Base-by-base conservation (phyloP, 208 protist genomes). In the Wallacemonas sp. region DNA sequence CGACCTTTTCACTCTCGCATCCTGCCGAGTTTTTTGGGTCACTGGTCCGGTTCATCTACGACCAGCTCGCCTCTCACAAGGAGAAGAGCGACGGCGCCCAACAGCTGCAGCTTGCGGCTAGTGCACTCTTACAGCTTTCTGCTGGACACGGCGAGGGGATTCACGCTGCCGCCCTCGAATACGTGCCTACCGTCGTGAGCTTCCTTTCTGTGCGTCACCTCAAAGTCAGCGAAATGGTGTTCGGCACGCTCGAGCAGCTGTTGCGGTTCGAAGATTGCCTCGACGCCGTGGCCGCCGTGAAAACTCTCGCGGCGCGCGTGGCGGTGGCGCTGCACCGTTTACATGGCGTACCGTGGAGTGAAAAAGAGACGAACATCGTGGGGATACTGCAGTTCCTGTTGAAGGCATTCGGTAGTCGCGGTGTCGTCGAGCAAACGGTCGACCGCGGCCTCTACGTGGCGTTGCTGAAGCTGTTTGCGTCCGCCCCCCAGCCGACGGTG, bases 401-500 rank as follows among this genome's bases (percentile, higher is more conserved):
- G 5, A 52, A 76, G 27, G 75, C 83, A 52, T 42, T 93, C 26
- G 53, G 71, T 3, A 69, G 88, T 65, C 76, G 79, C 33, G 36
- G 39, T 8, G 38, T 90, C 12, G 78, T 92, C 36, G 73, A 87
- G 60, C 79, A 93, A 54, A 62, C 77, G 4, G 63, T 95, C 10
- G 85, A 95, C 70, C 74, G 81, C 30, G 87, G 91, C 0, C 58
- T 92, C n/a, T 93, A 97, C 74, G 74, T 87, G 3, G 26, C 89
- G 10, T 59, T 94, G 32, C 68, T 96, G 13, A 62, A 62, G 22
- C 57, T 89, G 38, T 89, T 90, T 66, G 82, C 66, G n/a, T 92
- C 79, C 1, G 71, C 71, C 0, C 62, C 61, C 19, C 30, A 64
- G 17, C 81, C 69, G 30, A 64, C 63, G 32, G 69, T 81, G 19